Conservation (phyloP, 2,329 filamentous ascomycete species). For the Pseudocercospora crystallina region DNA sequence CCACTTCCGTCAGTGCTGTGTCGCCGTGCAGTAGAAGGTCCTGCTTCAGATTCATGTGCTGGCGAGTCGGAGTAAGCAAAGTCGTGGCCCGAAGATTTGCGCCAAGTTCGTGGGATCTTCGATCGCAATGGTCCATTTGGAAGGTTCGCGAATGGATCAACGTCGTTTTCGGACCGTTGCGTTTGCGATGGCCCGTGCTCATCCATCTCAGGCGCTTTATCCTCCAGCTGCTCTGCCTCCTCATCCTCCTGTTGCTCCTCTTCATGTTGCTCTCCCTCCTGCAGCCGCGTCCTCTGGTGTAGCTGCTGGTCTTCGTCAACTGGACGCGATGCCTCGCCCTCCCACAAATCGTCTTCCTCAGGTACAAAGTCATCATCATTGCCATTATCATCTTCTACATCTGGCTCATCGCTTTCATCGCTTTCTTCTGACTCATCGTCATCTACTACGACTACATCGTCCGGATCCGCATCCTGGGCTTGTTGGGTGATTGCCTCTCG, state of each 20-base stretch:
- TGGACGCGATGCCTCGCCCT: constrained; percentile 47
- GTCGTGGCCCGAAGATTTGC: constrained; percentile 40
- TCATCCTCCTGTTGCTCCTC: too few species aligned
- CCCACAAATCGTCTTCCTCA: constrained; percentile 44
- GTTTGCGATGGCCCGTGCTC: background rate
- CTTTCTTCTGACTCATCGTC: constrained; percentile 16
- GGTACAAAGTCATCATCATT: constrained; percentile 17
- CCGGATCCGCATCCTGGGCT: constrained; percentile 18
- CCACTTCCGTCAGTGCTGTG: constrained; percentile 29
- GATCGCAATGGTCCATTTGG: constrained; percentile 37
- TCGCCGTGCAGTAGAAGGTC: constrained; percentile 9
- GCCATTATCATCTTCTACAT: constrained; percentile 16
- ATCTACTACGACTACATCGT: constrained; percentile 25
- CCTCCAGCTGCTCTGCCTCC: too few species aligned
- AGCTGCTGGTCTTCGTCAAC: constrained; percentile 23
- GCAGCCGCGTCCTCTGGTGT: background rate
- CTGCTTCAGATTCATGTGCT: constrained; percentile 21
- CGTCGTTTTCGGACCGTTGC: constrained; percentile 25
- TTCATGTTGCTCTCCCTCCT: background rate
- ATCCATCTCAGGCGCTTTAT: too few species aligned
- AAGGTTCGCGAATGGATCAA: constrained; percentile 38
- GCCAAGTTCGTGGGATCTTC: constrained; percentile 45
- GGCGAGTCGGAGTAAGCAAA: constrained; percentile 41
- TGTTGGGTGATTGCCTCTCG: constrained; percentile 23
- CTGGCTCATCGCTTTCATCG: constrained; percentile 11